Evolutionary conservation across 1,139 yeast species (phyloP).

Genomic region (Debaryomyces subglobosus): DNA sequence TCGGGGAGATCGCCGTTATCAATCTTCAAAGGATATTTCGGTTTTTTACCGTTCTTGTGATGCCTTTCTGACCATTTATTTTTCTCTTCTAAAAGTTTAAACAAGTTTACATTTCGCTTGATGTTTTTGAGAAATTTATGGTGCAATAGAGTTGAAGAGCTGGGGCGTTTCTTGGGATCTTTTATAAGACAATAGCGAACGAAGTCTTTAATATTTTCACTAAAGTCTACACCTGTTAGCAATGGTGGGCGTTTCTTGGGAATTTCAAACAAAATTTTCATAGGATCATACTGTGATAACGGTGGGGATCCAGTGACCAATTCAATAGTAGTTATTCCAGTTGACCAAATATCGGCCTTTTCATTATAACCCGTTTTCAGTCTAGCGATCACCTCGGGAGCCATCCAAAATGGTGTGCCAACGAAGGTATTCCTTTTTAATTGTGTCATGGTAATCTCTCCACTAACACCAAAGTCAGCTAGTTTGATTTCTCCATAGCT

Average conservation of each 20-base stretch:
- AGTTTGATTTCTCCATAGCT: slow-evolving; percentile 64
- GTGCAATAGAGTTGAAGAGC: slow-evolving; percentile 46
- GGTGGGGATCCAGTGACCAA: slow-evolving; percentile 77
- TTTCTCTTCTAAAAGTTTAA: slow-evolving; percentile 24
- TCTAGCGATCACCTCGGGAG: slow-evolving; percentile 74
- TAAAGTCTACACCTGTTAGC: slow-evolving; percentile 46
- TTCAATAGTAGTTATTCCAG: slow-evolving; percentile 83
- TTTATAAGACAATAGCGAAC: slow-evolving; percentile 60
- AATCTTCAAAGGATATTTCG: slow-evolving; percentile 11
- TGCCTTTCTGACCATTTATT: slow-evolving; percentile 28
- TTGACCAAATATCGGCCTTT: slow-evolving; percentile 87
- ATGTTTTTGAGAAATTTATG: slow-evolving; percentile 44
- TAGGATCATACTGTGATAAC: slow-evolving; percentile 66
- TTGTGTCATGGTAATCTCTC: slow-evolving; percentile 66
- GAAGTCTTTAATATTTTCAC: slow-evolving; percentile 61
- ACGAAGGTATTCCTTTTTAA: slow-evolving; percentile 72
- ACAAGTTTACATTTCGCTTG: slow-evolving; percentile 10
- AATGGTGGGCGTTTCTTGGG: slow-evolving; percentile 72
- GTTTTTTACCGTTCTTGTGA: slow-evolving; percentile 13
- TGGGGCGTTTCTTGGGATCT: slow-evolving; percentile 57
- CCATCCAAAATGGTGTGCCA: slow-evolving; percentile 95
- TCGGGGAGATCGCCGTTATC: not conserved
- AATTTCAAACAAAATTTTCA: slow-evolving; percentile 72
- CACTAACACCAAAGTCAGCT: slow-evolving; percentile 89
- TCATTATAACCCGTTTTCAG: slow-evolving; percentile 63